Percentiles rank a stretch among this genome's conserved stretches.
Evolutionary conservation across 2,329 filamentous ascomycete genomes (phyloP).

Genomic region (Pseudogymnoascus sp.): DNA sequence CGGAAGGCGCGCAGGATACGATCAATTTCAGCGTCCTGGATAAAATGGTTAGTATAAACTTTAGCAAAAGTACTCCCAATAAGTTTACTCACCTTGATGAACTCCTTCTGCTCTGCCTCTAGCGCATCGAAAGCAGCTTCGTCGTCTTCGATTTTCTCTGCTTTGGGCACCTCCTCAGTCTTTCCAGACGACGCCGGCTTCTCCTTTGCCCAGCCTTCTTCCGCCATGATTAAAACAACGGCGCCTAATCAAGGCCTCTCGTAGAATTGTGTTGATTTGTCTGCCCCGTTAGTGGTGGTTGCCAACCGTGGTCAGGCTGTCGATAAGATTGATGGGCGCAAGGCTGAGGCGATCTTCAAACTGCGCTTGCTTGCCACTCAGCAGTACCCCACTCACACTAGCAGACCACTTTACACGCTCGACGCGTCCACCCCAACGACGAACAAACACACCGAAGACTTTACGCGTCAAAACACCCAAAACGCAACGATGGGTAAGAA

Average conservation of each 20-base stretch:
- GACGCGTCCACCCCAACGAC: constrained; percentile 15
- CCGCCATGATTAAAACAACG: constrained; percentile 17
- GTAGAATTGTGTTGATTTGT: neutral
- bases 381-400: constrained; percentile 1
- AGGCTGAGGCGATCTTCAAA: constrained; percentile 5
- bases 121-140: constrained; percentile 72
- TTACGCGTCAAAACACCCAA: constrained; percentile 10
- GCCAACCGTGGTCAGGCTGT: neutral
- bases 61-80: neutral
- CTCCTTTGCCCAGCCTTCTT: constrained; percentile 10
- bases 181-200: constrained; percentile 11
- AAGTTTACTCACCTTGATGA: constrained; percentile 60
- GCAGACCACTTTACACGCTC: constrained; percentile 17
- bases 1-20: constrained; percentile 87
- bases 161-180: constrained; percentile 20
- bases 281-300: neutral
- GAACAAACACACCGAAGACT: neutral
- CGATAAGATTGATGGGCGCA: neutral
- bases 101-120: constrained; percentile 80
- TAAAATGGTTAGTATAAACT: constrained; percentile 15
- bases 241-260: neutral
- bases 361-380: constrained; percentile 6
- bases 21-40: constrained; percentile 86
- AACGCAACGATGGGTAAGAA: constrained; percentile 17
- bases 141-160: constrained; percentile 42